Base-by-base conservation (phyloP, 2,329 filamentous ascomycete genomes). In the Pseudocercospora musae region DNA sequence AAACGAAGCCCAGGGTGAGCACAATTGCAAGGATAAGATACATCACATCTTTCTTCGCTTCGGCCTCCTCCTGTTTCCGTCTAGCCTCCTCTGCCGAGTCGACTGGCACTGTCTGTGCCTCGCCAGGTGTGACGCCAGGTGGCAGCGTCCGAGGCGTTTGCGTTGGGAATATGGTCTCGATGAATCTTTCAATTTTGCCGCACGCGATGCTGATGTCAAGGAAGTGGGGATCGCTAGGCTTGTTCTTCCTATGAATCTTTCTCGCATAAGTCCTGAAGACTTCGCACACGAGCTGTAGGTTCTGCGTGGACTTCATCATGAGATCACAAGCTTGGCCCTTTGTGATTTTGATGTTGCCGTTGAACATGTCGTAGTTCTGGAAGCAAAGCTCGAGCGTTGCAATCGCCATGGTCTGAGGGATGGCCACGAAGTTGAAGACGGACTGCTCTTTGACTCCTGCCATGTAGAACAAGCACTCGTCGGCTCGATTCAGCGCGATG, bases 361-460 rank as follows among this genome's bases (percentile, higher is more conserved):
- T 79, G 75, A 96, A 96, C 62, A 99, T 87, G 63, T 83, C 84
- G 21, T 91, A 90, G 78, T 99, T 99, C 72, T 90, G 89, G 86
- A 98, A 99, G 71, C 94, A 90, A 18, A 92, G 81, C 70, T 97
- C 93, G 46, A 98, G 80, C 0, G 94, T 98, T 8, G 95, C 94
- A 75, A 99, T 97, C 58, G 94, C 95, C 95, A 99, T 99, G 67
- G 88, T 83, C 78, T 99, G 95, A 2, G 95, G 95, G 67, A 99
- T 99, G 60, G 94, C 94, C 53, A 92, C 92, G 77, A 99, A 99
- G 84, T 99, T 99, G 86, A 99, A 99, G 25, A 96, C 92, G 74
- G 92, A 96, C 80, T 99, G 95, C 74, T 99, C 95, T 69, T 89
- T 89, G 67, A 99, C 87, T 52, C 91, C 95, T 4, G 94, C 94